Evolutionary conservation across 2,329 filamentous ascomycete species (phyloP).

Genomic region (Nakataea oryzae): DNA sequence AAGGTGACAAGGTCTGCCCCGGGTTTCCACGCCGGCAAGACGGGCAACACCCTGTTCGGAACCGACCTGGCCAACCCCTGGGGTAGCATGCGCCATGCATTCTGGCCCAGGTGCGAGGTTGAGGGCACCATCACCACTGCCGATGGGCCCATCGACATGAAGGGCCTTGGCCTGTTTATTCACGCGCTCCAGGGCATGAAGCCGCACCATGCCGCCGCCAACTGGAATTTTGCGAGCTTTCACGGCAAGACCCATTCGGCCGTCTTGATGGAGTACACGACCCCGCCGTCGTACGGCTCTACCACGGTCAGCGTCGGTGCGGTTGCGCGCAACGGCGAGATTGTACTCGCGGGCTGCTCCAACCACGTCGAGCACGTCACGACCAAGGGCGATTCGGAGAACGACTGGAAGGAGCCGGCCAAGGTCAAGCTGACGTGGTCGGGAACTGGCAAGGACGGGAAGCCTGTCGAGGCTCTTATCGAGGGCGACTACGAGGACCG

Average conservation of each 20-base stretch:
- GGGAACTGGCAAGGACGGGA: slow-evolving; percentile 67
- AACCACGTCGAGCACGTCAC: slow-evolving; percentile 60
- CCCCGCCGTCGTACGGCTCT: slow-evolving; percentile 82
- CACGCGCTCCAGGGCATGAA: slow-evolving; percentile 97
- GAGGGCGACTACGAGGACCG: slow-evolving; percentile 59
- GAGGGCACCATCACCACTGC: slow-evolving; percentile 80
- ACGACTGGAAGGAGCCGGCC: slow-evolving; percentile 81
- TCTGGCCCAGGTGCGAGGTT: slow-evolving; percentile 81
- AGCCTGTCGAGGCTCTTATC: slow-evolving; percentile 58
- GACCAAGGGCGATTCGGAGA: slow-evolving; percentile 61
- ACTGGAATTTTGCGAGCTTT: slow-evolving; percentile 91
- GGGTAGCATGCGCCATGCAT: slow-evolving; percentile 84
- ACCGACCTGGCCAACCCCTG: slow-evolving; percentile 80
- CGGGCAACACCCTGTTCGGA: slow-evolving; percentile 77
- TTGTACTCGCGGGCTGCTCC: slow-evolving; percentile 60
- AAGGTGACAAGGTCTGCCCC: slow-evolving; percentile 68
- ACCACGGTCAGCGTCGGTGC: slow-evolving; percentile 77
- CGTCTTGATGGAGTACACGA: slow-evolving; percentile 91
- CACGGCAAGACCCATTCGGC: slow-evolving; percentile 81
- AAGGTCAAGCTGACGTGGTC: slow-evolving; percentile 67
- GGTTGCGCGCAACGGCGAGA: slow-evolving; percentile 69
- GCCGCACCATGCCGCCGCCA: slow-evolving; percentile 85
- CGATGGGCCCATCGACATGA: slow-evolving; percentile 71
- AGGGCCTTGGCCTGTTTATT: slow-evolving; percentile 67
- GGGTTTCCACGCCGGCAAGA: slow-evolving; percentile 74